These are phyloP conservation scores for Aphanomyces stellatus DNA, from an alignment of 352 stramenopile genomes.

Conservation along the genomic window DNA sequence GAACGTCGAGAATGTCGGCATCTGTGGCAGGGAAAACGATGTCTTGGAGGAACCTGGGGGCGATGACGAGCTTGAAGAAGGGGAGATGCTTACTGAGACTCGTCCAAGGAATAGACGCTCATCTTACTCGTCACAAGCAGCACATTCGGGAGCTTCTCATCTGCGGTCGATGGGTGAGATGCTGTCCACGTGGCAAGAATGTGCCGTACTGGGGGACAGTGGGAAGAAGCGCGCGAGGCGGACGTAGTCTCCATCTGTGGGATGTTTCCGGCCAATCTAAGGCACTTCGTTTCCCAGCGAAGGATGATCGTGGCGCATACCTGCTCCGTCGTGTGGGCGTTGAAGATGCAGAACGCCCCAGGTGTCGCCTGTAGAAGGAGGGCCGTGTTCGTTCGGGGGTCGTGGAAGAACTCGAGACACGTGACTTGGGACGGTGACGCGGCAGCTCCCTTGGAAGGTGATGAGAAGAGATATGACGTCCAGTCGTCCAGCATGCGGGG, in stretches of 20 bases:
- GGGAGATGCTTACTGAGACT: neutral
- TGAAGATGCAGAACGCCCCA: conserved; percentile 4
- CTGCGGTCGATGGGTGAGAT: too few species aligned
- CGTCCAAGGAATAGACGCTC: conserved; percentile 5
- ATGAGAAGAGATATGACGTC: conserved; percentile 43
- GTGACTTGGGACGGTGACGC: conserved; percentile 28
- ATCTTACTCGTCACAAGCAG: conserved; percentile 1
- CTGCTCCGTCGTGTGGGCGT: conserved; percentile 3
- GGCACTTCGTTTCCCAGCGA: too few species aligned
- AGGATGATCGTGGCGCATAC: neutral
- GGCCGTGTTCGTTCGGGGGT: neutral
- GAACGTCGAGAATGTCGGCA: conserved; percentile 12
- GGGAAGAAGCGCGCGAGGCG: conserved; percentile 7
- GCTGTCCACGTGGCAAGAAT: too few species aligned
- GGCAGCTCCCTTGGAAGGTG: conserved; percentile 40
- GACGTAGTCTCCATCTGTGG: neutral
- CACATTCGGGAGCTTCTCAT: neutral
- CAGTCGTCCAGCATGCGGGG: conserved; percentile 6
- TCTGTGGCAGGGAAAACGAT: neutral
- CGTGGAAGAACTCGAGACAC: conserved; percentile 17
- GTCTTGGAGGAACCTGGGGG: neutral
- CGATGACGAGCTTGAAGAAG: neutral
- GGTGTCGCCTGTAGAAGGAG: conserved; percentile 12
- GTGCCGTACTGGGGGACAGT: neutral
- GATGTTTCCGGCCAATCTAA: conserved; percentile 15